These are phyloP conservation scores for Quercus tomentella DNA, from an alignment of 331 rosid genomes.

Conservation along the genomic window DNA sequence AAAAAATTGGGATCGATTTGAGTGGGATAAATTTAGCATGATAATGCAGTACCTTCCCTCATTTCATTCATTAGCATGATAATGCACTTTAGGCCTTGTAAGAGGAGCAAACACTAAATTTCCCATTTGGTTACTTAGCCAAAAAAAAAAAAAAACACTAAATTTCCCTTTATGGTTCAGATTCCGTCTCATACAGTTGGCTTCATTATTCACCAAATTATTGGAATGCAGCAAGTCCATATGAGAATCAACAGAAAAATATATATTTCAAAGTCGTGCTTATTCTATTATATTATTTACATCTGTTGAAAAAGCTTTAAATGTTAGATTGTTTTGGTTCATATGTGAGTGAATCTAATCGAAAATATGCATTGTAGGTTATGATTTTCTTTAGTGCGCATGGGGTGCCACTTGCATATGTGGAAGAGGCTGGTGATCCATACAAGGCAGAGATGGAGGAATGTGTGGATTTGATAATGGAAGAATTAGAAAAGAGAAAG, in stretches of 20 bases:
- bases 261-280: neutral
- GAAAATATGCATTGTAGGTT: conserved; percentile 40
- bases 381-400: conserved; percentile 95
- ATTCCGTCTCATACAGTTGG: too few species aligned
- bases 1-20: too few species aligned
- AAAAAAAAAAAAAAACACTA: too few species aligned
- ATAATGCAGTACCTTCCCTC: too few species aligned
- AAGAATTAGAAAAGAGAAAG: conserved; percentile 78
- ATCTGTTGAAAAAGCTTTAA: conserved; percentile 5
- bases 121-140: too few species aligned
- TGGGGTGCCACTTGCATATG: conserved; percentile 97
- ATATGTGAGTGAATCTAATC: conserved; percentile 1
- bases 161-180: too few species aligned
- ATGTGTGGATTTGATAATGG: conserved; percentile 89
- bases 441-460: conserved; percentile 99
- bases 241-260: neutral
- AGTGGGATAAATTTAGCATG: too few species aligned
- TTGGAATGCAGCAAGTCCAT: too few species aligned
- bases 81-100: too few species aligned
- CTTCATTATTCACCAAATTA: too few species aligned
- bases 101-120: too few species aligned
- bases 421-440: conserved; percentile 98
- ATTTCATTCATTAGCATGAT: too few species aligned
- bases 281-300: conserved; percentile 3
- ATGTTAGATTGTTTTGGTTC: conserved; percentile 8